Base-by-base conservation (phyloP, 2,329 filamentous ascomycete genomes). In the Sporothrix pallida region DNA sequence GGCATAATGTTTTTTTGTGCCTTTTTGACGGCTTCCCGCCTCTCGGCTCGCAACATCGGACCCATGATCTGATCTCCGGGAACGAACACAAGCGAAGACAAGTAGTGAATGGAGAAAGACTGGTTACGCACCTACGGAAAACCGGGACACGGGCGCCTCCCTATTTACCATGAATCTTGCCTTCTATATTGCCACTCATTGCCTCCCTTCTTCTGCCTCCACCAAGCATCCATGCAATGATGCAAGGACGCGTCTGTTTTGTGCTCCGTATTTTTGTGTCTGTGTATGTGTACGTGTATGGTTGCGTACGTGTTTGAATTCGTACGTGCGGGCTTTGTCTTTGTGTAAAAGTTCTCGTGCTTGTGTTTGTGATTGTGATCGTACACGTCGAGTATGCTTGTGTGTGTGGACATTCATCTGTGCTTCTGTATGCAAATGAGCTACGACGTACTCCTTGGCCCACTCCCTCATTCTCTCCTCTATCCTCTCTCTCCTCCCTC, bases 161-260 rank as follows among this genome's bases (percentile, higher is more conserved):
- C 52, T 56, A 10, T 56, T 37, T 37, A 3, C 58, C 7, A 20
- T 63, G 58, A 7, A 17, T n/a, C 4, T 12, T 26, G 10, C 31
- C 2, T 37, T 37, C 2, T 3, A 20, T 68, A 23, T 52, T 50
- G 42, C 63, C 63, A 48, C 44, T 26, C 9, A 12, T 12, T 44
- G 60, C 8, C 1, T 23, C 37, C 37, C n/a, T 15, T 20, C 62
- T 67, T 67, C 12, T 12, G 42, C 42, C 42, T 23, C 50, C 17
- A 26, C 67, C 67, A 70, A 68, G 65, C 13, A 52, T 37, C 65
- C 65, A 68, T 68, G 65, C 46, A 68, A 68, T 46, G 65, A 68
- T 68, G 65, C 46, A 68, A 68, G 65, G 65, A 68, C 65, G 46
- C 65, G 65, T 50, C 23, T 52, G 3, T 12, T 48, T 67, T 65